Conservation (phyloP, 768 basidiomycete genomes). For the Leccinellum albellum region DNA sequence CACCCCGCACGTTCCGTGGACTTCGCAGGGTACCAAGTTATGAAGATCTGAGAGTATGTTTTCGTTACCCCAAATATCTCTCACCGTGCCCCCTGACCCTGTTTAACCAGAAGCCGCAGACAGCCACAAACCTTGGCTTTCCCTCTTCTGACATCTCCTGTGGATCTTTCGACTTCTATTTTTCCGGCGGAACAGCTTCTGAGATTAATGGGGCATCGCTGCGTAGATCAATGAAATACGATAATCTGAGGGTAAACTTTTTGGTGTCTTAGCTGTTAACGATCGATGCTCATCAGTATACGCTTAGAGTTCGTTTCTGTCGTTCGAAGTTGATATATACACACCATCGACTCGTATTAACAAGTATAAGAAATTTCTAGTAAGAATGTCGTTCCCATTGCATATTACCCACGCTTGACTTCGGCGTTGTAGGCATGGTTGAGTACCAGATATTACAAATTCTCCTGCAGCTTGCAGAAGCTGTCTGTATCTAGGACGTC, state of each 20-base stretch:
- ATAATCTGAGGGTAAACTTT: not conserved
- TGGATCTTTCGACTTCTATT: not conserved
- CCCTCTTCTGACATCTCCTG: not conserved
- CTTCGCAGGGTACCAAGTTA: slow-evolving; percentile 18
- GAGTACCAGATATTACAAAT: not conserved
- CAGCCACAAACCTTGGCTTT: not conserved
- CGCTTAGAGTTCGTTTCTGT: slow-evolving; percentile 7
- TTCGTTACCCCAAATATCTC: too few relatives aligned
- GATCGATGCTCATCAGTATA: not conserved
- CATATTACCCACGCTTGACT: not conserved
- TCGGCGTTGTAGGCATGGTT: slow-evolving; percentile 5
- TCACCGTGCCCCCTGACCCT: not conserved
- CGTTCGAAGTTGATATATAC: not conserved
- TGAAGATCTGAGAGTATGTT: slow-evolving; percentile 18
- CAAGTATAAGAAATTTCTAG: slow-evolving; percentile 2
- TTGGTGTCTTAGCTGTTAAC: not conserved
- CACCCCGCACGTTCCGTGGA: not conserved
- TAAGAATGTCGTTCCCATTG: not conserved
- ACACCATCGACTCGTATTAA: not conserved
- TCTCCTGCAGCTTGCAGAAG: not conserved
- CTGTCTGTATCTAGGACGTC: not conserved
- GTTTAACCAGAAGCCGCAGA: not conserved
- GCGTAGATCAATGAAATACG: not conserved
- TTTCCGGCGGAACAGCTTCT: not conserved
- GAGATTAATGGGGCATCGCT: not conserved